These are phyloP conservation scores for Boletus rubescentipes DNA, from an alignment of 768 basidiomycete genomes.

Conservation along the genomic window DNA sequence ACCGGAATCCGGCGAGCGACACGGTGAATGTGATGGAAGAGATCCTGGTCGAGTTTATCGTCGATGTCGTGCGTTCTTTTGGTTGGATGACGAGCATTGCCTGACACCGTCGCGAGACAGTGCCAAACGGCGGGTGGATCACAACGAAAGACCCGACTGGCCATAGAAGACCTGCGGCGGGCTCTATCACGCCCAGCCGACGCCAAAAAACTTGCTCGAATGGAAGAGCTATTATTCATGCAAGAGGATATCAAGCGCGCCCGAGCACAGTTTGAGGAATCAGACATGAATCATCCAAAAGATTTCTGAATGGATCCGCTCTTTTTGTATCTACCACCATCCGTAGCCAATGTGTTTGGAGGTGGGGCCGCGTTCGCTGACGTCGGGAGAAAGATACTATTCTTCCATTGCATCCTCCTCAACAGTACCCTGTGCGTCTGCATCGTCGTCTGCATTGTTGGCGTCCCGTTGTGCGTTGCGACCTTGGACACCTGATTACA, in stretches of 20 bases:
- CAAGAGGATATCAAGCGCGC: constrained; percentile 93
- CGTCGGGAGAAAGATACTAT: constrained; percentile 30
- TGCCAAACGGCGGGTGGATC: constrained; percentile 72
- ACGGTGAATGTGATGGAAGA: constrained; percentile 93
- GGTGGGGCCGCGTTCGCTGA: no score
- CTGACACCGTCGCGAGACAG: constrained; percentile 37
- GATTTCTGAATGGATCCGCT: constrained; percentile 38
- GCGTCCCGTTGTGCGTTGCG: constrained; percentile 36
- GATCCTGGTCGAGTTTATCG: constrained; percentile 86
- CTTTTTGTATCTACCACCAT: neutral
- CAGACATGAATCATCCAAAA: constrained; percentile 46
- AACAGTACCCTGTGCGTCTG: constrained; percentile 30
- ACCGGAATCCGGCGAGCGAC: constrained; percentile 82
- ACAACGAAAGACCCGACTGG: constrained; percentile 69
- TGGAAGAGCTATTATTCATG: constrained; percentile 92
- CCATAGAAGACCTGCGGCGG: constrained; percentile 82
- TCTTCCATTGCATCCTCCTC: constrained; percentile 68
- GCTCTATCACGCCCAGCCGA: constrained; percentile 83
- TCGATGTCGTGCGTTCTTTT: constrained; percentile 70
- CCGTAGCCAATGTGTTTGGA: no score
- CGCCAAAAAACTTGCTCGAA: constrained; percentile 85
- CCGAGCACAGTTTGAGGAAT: constrained; percentile 70
- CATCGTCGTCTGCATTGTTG: constrained; percentile 20
- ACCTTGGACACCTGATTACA: constrained; percentile 53
- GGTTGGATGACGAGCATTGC: constrained; percentile 1